Conservation (phyloP, 139 green algal genomes). For the Picochlorum sp. region DNA sequence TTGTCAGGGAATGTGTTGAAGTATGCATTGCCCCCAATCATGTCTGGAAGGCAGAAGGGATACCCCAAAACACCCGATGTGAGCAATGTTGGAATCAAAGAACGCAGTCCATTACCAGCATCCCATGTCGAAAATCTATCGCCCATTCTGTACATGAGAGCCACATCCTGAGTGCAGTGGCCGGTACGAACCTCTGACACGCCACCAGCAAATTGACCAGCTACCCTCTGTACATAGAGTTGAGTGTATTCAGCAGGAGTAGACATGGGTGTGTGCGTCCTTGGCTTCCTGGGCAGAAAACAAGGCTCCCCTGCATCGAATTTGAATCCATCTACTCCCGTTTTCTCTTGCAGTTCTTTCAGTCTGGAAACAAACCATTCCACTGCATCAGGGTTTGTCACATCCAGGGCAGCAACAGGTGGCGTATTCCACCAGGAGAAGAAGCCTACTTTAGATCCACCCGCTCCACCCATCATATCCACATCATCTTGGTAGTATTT, state of each 20-base stretch:
- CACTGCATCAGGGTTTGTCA: conserved; percentile 55
- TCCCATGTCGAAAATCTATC: conserved; percentile 51
- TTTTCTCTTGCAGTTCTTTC: conserved; percentile 25
- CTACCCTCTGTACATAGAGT: conserved; percentile 35
- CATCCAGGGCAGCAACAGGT: conserved; percentile 42
- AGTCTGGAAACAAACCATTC: conserved; percentile 47
- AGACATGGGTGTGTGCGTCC: conserved; percentile 26
- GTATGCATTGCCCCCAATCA: conserved; percentile 56
- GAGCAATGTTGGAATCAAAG: conserved; percentile 50
- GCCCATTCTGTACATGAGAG: conserved; percentile 46
- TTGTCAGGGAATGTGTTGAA: conserved; percentile 33
- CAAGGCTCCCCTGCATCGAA: conserved; percentile 62
- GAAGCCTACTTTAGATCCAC: conserved; percentile 15
- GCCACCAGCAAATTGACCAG: conserved; percentile 28
- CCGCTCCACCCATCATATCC: neutral
- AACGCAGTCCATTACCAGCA: conserved; percentile 40
- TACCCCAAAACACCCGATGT: conserved; percentile 54
- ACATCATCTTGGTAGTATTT: neutral
- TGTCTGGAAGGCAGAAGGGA: conserved; percentile 56
- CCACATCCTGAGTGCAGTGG: conserved; percentile 31
- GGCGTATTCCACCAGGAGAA: conserved; percentile 46
- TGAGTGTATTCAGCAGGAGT: conserved; percentile 48
- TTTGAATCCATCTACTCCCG: conserved; percentile 56
- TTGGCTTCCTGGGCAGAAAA: conserved; percentile 34
- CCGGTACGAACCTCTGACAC: conserved; percentile 49